Evolutionary conservation across 164 flowering plant genomes (phyloP).

Genomic region (Sedum album): DNA sequence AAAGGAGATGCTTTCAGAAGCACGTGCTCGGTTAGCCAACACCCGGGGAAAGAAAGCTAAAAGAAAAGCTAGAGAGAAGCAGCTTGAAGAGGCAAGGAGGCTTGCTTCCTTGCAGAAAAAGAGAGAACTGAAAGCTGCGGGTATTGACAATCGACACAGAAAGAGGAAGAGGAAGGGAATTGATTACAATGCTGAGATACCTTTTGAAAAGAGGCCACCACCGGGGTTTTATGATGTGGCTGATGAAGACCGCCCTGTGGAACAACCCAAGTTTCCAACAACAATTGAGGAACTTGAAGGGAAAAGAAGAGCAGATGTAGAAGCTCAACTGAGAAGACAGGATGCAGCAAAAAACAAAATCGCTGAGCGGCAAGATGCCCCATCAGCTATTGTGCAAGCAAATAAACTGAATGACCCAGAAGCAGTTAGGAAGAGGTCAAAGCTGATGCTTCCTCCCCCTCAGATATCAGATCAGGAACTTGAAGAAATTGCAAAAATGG

Average conservation of each 20-base stretch:
- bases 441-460: slow-evolving; percentile 90
- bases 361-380: slow-evolving; percentile 91
- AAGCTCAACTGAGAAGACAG: slow-evolving; percentile 80
- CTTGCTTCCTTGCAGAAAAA: slow-evolving; percentile 95
- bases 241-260: slow-evolving; percentile 76
- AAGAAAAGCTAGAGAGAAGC: slow-evolving; percentile 96
- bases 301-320: slow-evolving; percentile 77
- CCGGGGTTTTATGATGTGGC: slow-evolving; percentile 82
- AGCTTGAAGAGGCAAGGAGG: slow-evolving; percentile 97
- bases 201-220: slow-evolving; percentile 97
- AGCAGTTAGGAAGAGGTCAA: slow-evolving; percentile 83
- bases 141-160: slow-evolving; percentile 64
- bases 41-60: slow-evolving; percentile 97
- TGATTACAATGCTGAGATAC: slow-evolving; percentile 94
- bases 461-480: slow-evolving; percentile 92
- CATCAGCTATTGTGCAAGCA: slow-evolving; percentile 74
- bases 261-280: slow-evolving; percentile 74
- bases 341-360: slow-evolving; percentile 89
- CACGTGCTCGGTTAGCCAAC: slow-evolving; percentile 90
- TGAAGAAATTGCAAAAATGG: slow-evolving; percentile 94
- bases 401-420: slow-evolving; percentile 93
- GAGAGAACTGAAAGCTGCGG: slow-evolving; percentile 95
- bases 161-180: slow-evolving; percentile 92
- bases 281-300: slow-evolving; percentile 98
- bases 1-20: slow-evolving; percentile 98